Base-by-base conservation (phyloP, 352 stramenopile genomes). In the Peronospora tabacina region DNA sequence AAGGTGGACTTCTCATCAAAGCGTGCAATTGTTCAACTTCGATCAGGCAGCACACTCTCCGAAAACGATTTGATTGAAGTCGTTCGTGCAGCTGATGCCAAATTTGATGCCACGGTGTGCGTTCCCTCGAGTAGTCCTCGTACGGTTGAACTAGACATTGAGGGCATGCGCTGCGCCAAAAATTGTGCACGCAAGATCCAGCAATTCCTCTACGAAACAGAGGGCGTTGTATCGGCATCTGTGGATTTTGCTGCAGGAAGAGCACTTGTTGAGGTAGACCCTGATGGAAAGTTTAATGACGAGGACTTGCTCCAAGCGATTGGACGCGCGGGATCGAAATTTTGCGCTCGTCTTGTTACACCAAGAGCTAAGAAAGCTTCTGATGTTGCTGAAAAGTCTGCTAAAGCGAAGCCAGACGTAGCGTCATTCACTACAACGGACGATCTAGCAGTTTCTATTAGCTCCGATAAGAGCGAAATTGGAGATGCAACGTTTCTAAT, bases 121-220 rank as follows among this genome's bases (percentile, higher is more conserved):
- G 20, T 70, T 35, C 51, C 55, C 19, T 60, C 63, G 7, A 22
- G 53, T 11, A 52, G 9, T 26, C 63, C 71, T 0, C 71, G 70
- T 22, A 80, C 55, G 8, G 67, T 87, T 7, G 19, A 66, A 11
- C 57, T 89, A 3, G 61, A 77, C 32, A 66, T 89, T 39, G 61
- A 73, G 10, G 78, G 78, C 10, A 87, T 89, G 75, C 86, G 63
- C 30, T 85, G 71, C 41, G 66, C 66, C 4, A 82, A 72, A 43
- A 81, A 79, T 34, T 86, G 82, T 32, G 77, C 78, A 12, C 62
- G 72, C 5, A 94, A 90, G 47, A 61, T 94, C 7, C 66, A 93
- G 36, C 52, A 63, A 35, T 67, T 78, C 16, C 72, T 94, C 10
- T 67, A 54, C 19, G 64, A 73, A 24, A 56, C 61, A 0, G 53